These are phyloP conservation scores for Strobilomyces confusus DNA, from an alignment of 768 basidiomycete genomes.

Conservation along the genomic window DNA sequence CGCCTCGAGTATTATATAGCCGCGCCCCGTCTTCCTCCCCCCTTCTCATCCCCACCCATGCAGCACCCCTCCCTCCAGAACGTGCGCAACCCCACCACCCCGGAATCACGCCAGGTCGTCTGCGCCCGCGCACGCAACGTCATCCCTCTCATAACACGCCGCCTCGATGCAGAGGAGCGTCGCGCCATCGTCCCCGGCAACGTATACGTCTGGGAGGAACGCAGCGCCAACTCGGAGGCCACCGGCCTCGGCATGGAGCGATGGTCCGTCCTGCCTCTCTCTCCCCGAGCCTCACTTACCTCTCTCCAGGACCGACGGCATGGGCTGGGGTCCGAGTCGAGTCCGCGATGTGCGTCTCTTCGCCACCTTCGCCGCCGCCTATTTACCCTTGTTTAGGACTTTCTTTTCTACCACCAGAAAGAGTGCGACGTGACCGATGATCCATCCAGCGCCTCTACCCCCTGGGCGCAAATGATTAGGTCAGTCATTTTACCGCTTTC, in stretches of 20 bases:
- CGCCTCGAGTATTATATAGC: slow-evolving; percentile 37
- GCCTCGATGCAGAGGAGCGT: slow-evolving; percentile 80
- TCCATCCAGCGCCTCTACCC: slow-evolving; percentile 49
- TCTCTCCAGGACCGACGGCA: slow-evolving; percentile 52
- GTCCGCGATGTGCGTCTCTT: slow-evolving; percentile 43
- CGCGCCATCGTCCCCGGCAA: slow-evolving; percentile 69
- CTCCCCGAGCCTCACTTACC: not conserved
- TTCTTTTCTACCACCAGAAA: slow-evolving; percentile 53
- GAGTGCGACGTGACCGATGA: slow-evolving; percentile 40
- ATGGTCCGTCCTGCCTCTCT: slow-evolving; percentile 43
- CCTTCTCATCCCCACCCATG: slow-evolving; percentile 41
- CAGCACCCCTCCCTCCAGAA: slow-evolving; percentile 73
- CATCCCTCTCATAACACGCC: slow-evolving; percentile 74
- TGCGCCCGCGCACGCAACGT: slow-evolving; percentile 65
- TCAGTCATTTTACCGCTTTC: slow-evolving; percentile 29
- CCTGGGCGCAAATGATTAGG: slow-evolving; percentile 76
- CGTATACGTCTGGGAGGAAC: slow-evolving; percentile 88
- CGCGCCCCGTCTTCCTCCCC: slow-evolving; percentile 19
- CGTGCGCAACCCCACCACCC: slow-evolving; percentile 72
- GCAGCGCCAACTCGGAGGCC: slow-evolving; percentile 75
- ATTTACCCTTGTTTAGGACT: slow-evolving; percentile 37
- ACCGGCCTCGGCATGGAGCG: slow-evolving; percentile 86
- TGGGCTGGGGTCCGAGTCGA: slow-evolving; percentile 83
- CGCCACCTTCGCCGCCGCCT: not conserved
- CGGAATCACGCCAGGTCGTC: slow-evolving; percentile 80